A percentile compares a stretch with the other conserved stretches of the same genome.
Conservation (phyloP, 129 eudicot species). For the Deinandra increscens region DNA sequence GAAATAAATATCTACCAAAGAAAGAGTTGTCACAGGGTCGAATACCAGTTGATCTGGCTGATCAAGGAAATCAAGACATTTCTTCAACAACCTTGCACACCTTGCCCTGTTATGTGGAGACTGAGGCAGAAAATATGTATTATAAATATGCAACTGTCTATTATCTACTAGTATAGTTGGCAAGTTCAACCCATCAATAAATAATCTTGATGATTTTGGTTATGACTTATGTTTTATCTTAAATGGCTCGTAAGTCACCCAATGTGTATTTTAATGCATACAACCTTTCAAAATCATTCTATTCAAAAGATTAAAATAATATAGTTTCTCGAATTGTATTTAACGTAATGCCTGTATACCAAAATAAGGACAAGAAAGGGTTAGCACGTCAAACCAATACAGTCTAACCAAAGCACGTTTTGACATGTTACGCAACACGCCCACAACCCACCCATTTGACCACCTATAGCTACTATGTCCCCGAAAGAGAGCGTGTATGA, state of each 20-base stretch:
- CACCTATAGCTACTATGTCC: background rate
- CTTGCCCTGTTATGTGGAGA: slow-evolving; percentile 67
- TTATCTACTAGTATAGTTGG: background rate
- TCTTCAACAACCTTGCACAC: slow-evolving; percentile 71
- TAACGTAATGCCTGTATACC: background rate
- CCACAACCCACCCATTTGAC: background rate
- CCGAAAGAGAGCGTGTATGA: background rate
- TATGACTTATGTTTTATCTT: background rate
- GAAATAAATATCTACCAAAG: background rate
- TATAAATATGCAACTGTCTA: slow-evolving; percentile 17
- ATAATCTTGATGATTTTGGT: background rate
- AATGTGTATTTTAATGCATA: background rate
- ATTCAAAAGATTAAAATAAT: background rate
- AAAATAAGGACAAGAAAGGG: background rate
- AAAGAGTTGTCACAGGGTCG: background rate
- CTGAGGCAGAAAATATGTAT: slow-evolving; percentile 44
- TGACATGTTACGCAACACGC: background rate
- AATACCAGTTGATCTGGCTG: slow-evolving; percentile 92
- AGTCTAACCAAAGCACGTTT: background rate
- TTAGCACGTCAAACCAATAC: background rate
- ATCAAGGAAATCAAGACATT: slow-evolving; percentile 84
- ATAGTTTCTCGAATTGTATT: background rate
- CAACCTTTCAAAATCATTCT: background rate
- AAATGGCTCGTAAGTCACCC: background rate
- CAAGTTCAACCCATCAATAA: background rate